Evolutionary conservation across 441 rosid species (phyloP).

Genomic region (Raphanus hybrid): DNA sequence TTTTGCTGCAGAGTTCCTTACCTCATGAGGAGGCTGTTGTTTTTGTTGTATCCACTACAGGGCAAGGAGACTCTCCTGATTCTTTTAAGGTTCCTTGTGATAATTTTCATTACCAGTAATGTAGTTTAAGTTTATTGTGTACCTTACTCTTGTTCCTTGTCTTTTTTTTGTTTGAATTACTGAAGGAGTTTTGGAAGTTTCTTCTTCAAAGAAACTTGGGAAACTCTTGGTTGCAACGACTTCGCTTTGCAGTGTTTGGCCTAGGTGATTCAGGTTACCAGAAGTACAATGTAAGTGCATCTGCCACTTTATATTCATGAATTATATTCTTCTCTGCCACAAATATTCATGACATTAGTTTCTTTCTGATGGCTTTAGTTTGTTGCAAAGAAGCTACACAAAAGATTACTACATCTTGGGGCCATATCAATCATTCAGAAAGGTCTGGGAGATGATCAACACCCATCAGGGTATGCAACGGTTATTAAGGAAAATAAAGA

Average conservation of each 20-base stretch:
- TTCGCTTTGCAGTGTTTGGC: conserved; percentile 85
- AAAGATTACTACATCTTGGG: conserved; percentile 88
- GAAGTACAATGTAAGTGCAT: conserved; percentile 75
- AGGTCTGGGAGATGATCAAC: conserved; percentile 97
- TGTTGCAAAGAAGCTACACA: conserved; percentile 96
- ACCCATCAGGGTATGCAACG: conserved; percentile 88
- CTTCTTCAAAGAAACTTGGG: conserved; percentile 72
- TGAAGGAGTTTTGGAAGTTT: conserved; percentile 87
- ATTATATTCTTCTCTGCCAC: conserved; percentile 17
- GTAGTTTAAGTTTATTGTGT: background rate
- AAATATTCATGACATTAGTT: conserved; percentile 16
- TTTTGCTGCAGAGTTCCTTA: conserved; percentile 59
- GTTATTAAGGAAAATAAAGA: background rate
- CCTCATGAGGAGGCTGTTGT: conserved; percentile 62
- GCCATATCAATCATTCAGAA: conserved; percentile 69
- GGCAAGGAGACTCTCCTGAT: conserved; percentile 94
- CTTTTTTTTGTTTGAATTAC: conserved; percentile 11
- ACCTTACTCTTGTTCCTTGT: conserved; percentile 20
- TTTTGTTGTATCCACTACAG: conserved; percentile 92
- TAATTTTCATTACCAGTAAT: background rate
- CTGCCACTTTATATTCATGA: conserved; percentile 10
- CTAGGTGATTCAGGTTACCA: conserved; percentile 96
- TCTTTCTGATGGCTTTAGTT: conserved; percentile 58
- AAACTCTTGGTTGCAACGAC: conserved; percentile 68
- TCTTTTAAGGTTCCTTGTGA: conserved; percentile 67